phyloP scores from a whole-genome alignment of 306 rosid species.

The Prunus davidiana region DNA sequence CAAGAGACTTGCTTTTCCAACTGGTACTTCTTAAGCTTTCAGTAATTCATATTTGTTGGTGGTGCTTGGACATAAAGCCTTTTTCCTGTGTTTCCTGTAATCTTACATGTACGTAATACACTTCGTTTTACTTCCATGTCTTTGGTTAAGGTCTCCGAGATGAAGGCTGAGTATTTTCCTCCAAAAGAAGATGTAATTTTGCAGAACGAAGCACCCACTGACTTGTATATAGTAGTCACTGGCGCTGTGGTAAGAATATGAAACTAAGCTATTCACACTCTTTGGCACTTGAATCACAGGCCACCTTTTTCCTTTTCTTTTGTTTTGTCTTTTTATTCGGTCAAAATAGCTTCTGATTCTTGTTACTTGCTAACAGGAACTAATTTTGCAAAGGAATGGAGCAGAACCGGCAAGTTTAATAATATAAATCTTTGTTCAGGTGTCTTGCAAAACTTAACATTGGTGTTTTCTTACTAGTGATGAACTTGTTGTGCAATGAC shows the following conservation, averaged over 20 bases:
- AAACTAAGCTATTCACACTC: neutral
- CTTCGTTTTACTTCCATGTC: constrained; percentile 8
- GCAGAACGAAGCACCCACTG: constrained; percentile 88
- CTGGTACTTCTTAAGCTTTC: constrained; percentile 46
- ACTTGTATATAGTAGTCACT: constrained; percentile 66
- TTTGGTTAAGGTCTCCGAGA: constrained; percentile 62
- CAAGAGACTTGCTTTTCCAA: constrained; percentile 71
- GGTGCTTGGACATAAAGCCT: neutral
- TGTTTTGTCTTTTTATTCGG: neutral
- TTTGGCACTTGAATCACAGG: neutral
- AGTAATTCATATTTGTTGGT: neutral
- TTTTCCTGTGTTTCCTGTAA: neutral
- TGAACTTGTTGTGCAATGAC: constrained; percentile 5
- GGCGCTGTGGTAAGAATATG: constrained; percentile 61
- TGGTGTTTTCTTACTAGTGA: constrained; percentile 2
- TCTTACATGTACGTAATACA: neutral
- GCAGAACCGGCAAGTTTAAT: constrained; percentile 52
- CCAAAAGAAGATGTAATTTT: constrained; percentile 81
- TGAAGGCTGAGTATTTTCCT: constrained; percentile 93
- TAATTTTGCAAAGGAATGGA: constrained; percentile 43
- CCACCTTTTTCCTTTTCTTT: neutral
- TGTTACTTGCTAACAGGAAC: constrained; percentile 47
- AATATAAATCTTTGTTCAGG: neutral
- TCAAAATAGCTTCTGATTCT: constrained; percentile 4
- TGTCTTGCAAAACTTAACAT: neutral